Evolutionary conservation across 2,329 filamentous ascomycete genomes (phyloP), one percentile per base, ranked within the genome.

Genomic region (Diaporthe amygdali): DNA sequence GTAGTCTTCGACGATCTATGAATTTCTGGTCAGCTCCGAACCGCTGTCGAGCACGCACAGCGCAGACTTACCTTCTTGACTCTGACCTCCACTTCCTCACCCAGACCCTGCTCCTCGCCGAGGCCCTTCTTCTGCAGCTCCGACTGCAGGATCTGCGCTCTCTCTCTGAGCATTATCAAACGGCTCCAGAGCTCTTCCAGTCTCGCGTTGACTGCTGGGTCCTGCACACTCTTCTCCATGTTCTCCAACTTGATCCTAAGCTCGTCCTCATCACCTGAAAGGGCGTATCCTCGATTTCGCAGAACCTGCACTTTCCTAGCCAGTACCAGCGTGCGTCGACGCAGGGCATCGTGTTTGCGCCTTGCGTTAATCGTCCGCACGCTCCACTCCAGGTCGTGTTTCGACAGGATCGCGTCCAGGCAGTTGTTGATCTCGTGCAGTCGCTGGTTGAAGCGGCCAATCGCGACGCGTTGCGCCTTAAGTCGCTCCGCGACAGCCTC

Each of bases 161-260:
- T 90, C 73, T 93, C 92, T 74, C 93, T 86, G 59, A 96, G 84
- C 46, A 92, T 89, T 61, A 95, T 92, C 83, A 96, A 89, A 55
- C 94, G 86, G 74, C 93, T 94, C 94, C 94, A 96, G 54, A 96
- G 90, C 84, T 96, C 94, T 81, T 96, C 94, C 78, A 94, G 92
- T 75, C 93, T 86, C 3, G 93, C 93, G 46, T 89, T 89, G 69
- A 96, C 86, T 9, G 91, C 91, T 9, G 94, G 94, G 77, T 96
- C 94, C 74, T 91, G 90, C 34, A 94, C 89, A 64, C 86, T 85
- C 77, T 90, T 89, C 79, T 95, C 92, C 71, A 96, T 84, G 30
- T 84, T 86, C 77, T 91, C 84, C 71, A 97, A 84, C 79, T 93
- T 93, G 76, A 90, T 89, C 80, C 92, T 91, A 55, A 97, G 81